Conservation (phyloP, 257 asterid species). For the Solanum lignicaule region DNA sequence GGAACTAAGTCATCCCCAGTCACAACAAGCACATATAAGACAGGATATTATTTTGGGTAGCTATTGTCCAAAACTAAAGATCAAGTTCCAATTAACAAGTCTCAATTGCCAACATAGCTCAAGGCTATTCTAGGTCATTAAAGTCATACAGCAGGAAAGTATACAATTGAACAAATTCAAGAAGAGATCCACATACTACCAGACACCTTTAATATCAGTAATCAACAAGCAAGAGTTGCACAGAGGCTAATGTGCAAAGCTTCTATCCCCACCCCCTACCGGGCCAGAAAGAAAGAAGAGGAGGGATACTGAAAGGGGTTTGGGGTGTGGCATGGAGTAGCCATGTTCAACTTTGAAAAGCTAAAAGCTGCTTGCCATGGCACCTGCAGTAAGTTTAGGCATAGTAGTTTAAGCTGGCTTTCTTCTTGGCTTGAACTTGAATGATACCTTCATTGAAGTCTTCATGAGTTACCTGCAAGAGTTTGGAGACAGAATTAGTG, state of each 20-base stretch:
- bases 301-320: neutral
- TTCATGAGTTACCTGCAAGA: constrained; percentile 75
- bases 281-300: neutral
- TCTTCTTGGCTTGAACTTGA: constrained; percentile 95
- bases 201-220: neutral
- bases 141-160: neutral
- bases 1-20: neutral
- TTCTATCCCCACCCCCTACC: neutral
- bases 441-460: constrained; percentile 93
- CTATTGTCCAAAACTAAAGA: neutral
- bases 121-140: neutral
- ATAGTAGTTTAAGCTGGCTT: constrained; percentile 77
- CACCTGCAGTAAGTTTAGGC: constrained; percentile 25
- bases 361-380: neutral
- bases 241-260: neutral
- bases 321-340: neutral
- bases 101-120: neutral
- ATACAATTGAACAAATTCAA: neutral
- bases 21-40: neutral
- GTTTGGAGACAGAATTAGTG: neutral
- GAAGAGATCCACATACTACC: neutral
- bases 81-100: neutral
- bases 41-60: neutral
- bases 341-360: neutral
- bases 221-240: neutral